Conservation (phyloP, 192 early-diverging fungal species). For the Backusella tuberculispora region DNA sequence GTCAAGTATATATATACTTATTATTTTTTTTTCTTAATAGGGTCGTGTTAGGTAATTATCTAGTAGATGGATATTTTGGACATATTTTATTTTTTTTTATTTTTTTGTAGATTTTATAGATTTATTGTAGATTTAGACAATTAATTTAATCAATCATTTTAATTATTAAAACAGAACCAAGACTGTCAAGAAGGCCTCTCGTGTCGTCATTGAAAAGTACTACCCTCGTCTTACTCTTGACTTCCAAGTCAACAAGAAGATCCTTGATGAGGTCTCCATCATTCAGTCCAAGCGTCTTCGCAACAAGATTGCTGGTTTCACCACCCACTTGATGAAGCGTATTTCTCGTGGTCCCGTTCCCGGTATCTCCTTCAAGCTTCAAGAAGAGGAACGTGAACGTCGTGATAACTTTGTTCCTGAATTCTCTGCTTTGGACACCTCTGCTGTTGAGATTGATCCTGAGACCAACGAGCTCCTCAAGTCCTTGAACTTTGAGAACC, state of each 20-base stretch:
- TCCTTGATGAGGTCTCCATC: slow-evolving; percentile 96
- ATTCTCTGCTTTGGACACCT: slow-evolving; percentile 91
- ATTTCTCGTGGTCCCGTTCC: slow-evolving; percentile 98
- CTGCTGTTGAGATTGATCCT: slow-evolving; percentile 91
- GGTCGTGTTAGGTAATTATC: slow-evolving; percentile 10
- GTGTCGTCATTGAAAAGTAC: slow-evolving; percentile 99
- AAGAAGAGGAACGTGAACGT: slow-evolving; percentile 99
- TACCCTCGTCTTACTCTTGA: slow-evolving; percentile 98
- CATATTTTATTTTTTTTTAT: not conserved
- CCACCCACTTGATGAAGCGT: slow-evolving; percentile 99
- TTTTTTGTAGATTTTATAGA: too few relatives aligned
- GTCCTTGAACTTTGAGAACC: slow-evolving; percentile 93
- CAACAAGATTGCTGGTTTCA: slow-evolving; percentile 99
- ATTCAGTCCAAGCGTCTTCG: slow-evolving; percentile 98
- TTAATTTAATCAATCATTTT: too few relatives aligned
- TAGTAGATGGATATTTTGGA: not conserved
- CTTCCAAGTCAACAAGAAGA: slow-evolving; percentile 99
- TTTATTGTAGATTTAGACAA: too few relatives aligned
- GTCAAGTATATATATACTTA: not conserved
- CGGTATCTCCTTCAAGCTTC: slow-evolving; percentile 99
- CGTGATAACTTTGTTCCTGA: slow-evolving; percentile 99
- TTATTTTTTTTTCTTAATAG: not conserved
- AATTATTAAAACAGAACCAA: slow-evolving; percentile 71
- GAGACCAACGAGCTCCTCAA: slow-evolving; percentile 96
- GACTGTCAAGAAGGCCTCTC: slow-evolving; percentile 99